Evolutionary conservation across 345 rosid genomes (phyloP).

Genomic region (Camelina laxa): DNA sequence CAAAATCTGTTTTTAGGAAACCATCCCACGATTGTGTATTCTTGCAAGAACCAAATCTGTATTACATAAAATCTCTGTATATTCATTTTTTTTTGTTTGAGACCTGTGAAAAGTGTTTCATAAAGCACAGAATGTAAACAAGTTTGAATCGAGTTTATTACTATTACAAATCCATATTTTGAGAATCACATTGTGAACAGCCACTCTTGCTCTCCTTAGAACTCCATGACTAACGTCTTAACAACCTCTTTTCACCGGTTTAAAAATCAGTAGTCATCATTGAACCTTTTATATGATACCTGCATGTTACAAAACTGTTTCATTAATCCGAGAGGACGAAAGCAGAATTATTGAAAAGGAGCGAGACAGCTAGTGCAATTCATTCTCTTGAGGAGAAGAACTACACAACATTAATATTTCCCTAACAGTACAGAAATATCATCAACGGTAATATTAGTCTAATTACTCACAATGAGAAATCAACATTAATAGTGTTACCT

Average conservation of each 20-base stretch:
- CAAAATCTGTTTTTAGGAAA: constrained; percentile 23
- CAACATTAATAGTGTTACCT: constrained; percentile 34
- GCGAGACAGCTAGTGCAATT: constrained; percentile 94
- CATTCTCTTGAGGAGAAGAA: neutral
- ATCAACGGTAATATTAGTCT: constrained; percentile 32
- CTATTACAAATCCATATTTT: constrained; percentile 30
- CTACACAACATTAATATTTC: neutral
- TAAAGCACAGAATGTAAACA: constrained; percentile 17
- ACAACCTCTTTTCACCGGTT: constrained; percentile 92
- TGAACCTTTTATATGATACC: constrained; percentile 94
- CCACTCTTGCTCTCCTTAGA: constrained; percentile 89
- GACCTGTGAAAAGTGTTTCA: constrained; percentile 15
- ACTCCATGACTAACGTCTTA: constrained; percentile 91
- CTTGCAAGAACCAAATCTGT: constrained; percentile 37
- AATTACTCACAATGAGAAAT: constrained; percentile 27
- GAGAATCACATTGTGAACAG: constrained; percentile 45
- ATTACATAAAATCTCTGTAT: constrained; percentile 39
- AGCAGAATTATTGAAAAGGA: constrained; percentile 51
- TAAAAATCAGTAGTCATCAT: constrained; percentile 93
- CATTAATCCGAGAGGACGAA: neutral
- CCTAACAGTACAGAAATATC: neutral
- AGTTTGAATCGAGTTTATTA: constrained; percentile 26
- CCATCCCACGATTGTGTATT: constrained; percentile 42
- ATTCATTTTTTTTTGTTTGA: constrained; percentile 23
- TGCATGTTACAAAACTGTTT: constrained; percentile 26